phyloP scores from a whole-genome alignment of 495 filamentous ascomycete species.

The Neurospora sp. region DNA sequence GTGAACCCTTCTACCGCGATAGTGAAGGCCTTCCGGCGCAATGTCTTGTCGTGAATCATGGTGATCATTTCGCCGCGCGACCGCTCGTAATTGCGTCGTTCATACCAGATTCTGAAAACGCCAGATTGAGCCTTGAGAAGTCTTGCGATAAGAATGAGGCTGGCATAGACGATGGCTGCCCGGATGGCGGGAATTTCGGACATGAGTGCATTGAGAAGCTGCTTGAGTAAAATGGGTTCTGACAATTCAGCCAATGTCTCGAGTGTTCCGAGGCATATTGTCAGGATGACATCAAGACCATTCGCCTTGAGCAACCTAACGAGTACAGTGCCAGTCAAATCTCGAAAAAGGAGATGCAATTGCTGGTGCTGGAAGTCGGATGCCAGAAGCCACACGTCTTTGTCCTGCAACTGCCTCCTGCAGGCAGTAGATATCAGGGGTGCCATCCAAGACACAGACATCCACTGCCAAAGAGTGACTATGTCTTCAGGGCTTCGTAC shows the following conservation, averaged over 20 bases:
- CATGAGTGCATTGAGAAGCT: conserved; percentile 58
- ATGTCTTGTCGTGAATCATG: conserved; percentile 77
- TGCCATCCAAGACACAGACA: conserved; percentile 74
- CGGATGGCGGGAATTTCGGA: conserved; percentile 35
- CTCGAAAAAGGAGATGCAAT: conserved; percentile 62
- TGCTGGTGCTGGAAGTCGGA: conserved; percentile 67
- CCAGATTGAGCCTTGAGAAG: conserved; percentile 54
- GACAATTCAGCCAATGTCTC: conserved; percentile 55
- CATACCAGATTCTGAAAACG: conserved; percentile 65
- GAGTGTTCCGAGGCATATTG: conserved; percentile 47
- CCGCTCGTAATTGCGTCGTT: conserved; percentile 61
- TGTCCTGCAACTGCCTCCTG: conserved; percentile 54
- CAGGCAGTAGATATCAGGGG: conserved; percentile 57
- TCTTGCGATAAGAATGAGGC: conserved; percentile 47
- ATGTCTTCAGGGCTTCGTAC: conserved; percentile 76
- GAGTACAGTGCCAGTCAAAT: conserved; percentile 60
- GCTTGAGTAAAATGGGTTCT: conserved; percentile 58
- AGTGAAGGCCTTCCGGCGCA: conserved; percentile 62
- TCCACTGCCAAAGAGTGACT: conserved; percentile 68
- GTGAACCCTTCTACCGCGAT: conserved; percentile 11
- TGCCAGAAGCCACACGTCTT: conserved; percentile 67
- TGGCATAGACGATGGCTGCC: conserved; percentile 56
- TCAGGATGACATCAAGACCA: conserved; percentile 62
- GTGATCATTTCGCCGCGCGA: conserved; percentile 79
- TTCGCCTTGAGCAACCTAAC: conserved; percentile 61